Evolutionary conservation across 108 stramenopile genomes (phyloP), one percentile per base, ranked within the genome.

Genomic region (Cyclotella choctawhatcheeana): DNA sequence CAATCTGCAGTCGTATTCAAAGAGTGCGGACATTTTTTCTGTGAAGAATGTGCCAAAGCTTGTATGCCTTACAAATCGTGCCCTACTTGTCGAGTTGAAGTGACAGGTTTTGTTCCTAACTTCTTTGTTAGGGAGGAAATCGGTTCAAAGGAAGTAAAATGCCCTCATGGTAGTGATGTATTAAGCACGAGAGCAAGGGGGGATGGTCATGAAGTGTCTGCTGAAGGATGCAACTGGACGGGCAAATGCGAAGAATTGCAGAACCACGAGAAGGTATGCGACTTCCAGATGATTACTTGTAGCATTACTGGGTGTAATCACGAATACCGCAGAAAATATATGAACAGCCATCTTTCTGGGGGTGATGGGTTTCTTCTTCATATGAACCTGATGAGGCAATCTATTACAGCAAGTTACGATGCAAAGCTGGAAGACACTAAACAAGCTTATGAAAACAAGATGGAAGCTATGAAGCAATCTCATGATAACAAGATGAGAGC

Each of bases 341-440:
- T 55, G 25, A 17, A 55, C 10, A 22, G 25, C 7, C 54, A 55
- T 27, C 24, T 55, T 27, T 55, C 25, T n/a, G 6, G 24, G 25
- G 25, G 24, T 26, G 50, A n/a, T 21, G 25, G 29, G 4, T 30
- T 30, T 5, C 6, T 55, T 5, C 13, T 26, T 8, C 54, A 55
- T 27, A 55, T 55, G 54, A 31, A 55, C 8, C n/a, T 55, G 25
- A 55, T 55, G 54, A 51, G n/a, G 50, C n/a, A 51, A 51, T 51
- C 50, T 16, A n/a, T n/a, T n/a, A n/a, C n/a, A n/a, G n/a, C n/a
- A n/a, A n/a, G n/a, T n/a, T 21, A 21, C n/a, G 50, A 21, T n/a
- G 12, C 6, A n/a, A 22, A 51, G 50, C 8, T 22, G 5, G 5
- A 51, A 22, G 21, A 51, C n/a, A n/a, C n/a, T n/a, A n/a, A n/a